Conservation (phyloP, 1,284 basidiomycete genomes). For the Sparassis latifolia region DNA sequence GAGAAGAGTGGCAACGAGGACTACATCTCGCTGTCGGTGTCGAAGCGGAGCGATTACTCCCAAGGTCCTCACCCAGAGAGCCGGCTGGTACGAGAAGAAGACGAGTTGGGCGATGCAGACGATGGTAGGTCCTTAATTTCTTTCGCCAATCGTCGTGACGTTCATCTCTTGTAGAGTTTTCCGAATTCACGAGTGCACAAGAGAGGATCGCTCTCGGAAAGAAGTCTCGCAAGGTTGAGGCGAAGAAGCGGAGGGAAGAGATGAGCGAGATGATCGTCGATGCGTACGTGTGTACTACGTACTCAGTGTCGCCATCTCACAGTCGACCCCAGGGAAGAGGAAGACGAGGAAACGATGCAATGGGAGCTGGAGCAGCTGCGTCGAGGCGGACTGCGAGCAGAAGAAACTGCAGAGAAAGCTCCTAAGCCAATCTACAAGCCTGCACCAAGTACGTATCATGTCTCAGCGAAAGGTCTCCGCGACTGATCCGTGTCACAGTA, state of each 20-base stretch:
- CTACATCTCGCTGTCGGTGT: conserved; percentile 78
- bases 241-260: conserved; percentile 59
- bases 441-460: conserved; percentile 56
- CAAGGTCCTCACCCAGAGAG: conserved; percentile 87
- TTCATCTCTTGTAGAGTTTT: conserved; percentile 52
- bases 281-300: conserved; percentile 44
- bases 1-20: conserved; percentile 47
- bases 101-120: conserved; percentile 88
- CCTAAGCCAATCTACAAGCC: conserved; percentile 62
- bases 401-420: conserved; percentile 25
- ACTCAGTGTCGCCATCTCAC: neutral
- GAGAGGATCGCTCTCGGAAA: conserved; percentile 85
- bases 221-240: conserved; percentile 75
- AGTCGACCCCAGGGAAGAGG: conserved; percentile 52
- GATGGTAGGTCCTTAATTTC: conserved; percentile 57
- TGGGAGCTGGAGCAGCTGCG: conserved; percentile 89
- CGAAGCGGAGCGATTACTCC: conserved; percentile 42
- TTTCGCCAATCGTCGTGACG: neutral
- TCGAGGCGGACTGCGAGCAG: conserved; percentile 54
- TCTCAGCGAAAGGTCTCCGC: neutral
- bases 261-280: conserved; percentile 89
- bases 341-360: conserved; percentile 84
- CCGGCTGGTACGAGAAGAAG: conserved; percentile 80
- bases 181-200: conserved; percentile 85
- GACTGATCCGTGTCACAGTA: conserved; percentile 36